Conservation (phyloP, 2,329 filamentous ascomycete genomes). For the Aschersonia sp. region DNA sequence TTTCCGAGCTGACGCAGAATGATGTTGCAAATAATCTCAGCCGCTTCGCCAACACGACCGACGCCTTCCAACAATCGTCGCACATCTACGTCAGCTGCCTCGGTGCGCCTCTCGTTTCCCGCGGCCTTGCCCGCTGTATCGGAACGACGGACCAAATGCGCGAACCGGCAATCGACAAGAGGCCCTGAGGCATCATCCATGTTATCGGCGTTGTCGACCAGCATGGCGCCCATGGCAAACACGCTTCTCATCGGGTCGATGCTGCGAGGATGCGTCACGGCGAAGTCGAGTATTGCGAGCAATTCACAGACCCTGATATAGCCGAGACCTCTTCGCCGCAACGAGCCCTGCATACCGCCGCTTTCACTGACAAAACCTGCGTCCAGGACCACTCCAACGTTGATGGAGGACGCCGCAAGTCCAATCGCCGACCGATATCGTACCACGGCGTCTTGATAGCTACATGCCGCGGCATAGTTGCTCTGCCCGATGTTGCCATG, state of each 20-base stretch:
- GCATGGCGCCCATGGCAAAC: neutral
- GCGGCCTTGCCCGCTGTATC: neutral
- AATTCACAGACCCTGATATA: slow-evolving; percentile 6
- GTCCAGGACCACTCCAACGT: slow-evolving; percentile 11
- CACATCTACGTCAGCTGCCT: neutral
- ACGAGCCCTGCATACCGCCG: slow-evolving; percentile 5
- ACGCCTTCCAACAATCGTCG: neutral
- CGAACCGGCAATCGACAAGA: neutral
- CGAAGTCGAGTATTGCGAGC: slow-evolving; percentile 7
- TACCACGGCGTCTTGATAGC: slow-evolving; percentile 20
- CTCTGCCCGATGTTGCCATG: slow-evolving; percentile 19
- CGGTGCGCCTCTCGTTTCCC: neutral
- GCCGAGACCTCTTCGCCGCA: slow-evolving; percentile 5
- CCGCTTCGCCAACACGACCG: neutral
- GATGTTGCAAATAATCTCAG: slow-evolving; percentile 6
- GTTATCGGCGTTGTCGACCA: neutral
- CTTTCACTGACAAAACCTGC: slow-evolving; percentile 10
- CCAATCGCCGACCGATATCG: slow-evolving; percentile 5
- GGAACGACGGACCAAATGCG: neutral
- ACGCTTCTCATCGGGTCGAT: neutral
- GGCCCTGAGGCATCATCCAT: neutral
- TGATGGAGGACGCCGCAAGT: slow-evolving; percentile 6
- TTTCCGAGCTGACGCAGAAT: slow-evolving; percentile 11
- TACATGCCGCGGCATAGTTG: slow-evolving; percentile 23
- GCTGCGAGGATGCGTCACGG: slow-evolving; percentile 3